Conservation (phyloP, 768 basidiomycete species). For the Pulveroboletus sp. region DNA sequence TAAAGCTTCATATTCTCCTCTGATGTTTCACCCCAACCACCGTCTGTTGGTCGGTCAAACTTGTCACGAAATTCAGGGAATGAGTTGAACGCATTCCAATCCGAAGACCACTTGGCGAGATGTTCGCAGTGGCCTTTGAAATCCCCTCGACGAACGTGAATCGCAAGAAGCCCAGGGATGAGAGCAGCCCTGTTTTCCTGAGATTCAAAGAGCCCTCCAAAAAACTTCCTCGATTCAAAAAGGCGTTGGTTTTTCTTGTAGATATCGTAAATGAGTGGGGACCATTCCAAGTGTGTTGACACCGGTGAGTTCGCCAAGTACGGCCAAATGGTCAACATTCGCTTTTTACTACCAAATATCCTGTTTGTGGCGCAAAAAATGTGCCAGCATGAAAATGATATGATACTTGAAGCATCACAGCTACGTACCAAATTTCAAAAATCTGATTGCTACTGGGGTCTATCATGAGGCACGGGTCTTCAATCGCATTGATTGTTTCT, state of each 20-base stretch:
- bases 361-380: conserved; percentile 15
- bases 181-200: conserved; percentile 7
- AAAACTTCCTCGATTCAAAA: conserved; percentile 10
- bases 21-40: conserved; percentile 12
- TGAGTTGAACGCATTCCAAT: conserved; percentile 45
- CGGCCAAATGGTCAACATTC: conserved; percentile 36
- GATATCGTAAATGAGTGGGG: conserved; percentile 32
- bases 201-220: not conserved
- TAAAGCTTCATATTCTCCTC: conserved; percentile 27
- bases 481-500: conserved; percentile 30
- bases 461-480: conserved; percentile 42
- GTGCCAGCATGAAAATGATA: not conserved
- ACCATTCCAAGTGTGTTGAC: conserved; percentile 37
- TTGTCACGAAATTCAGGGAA: conserved; percentile 41
- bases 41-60: conserved; percentile 30
- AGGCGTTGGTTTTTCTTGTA: conserved; percentile 30
- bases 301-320: conserved; percentile 33
- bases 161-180: conserved; percentile 43
- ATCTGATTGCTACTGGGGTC: conserved; percentile 22
- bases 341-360: conserved; percentile 30
- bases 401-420: not conserved
- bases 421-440: conserved; percentile 37
- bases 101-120: conserved; percentile 34
- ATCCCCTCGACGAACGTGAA: conserved; percentile 54
- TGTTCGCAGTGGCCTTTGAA: conserved; percentile 43